Conservation (phyloP, 2,329 filamentous ascomycete genomes). For the Neonectria sp. region DNA sequence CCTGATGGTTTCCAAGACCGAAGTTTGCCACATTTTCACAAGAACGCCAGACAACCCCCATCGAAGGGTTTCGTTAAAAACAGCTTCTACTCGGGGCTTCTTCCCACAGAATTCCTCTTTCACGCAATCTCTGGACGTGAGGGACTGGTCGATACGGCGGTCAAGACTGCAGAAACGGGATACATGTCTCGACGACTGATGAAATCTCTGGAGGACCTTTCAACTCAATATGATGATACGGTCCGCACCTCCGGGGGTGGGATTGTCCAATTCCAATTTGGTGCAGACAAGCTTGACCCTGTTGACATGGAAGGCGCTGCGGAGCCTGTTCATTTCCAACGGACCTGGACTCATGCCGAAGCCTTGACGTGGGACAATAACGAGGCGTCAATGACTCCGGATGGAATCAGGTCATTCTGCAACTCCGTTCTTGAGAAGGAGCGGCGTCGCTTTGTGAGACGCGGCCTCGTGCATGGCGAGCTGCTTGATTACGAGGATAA, state of each 20-base stretch:
- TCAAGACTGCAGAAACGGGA: slow-evolving; percentile 98
- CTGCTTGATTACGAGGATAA: slow-evolving; percentile 78
- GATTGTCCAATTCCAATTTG: slow-evolving; percentile 97
- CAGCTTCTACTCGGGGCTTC: slow-evolving; percentile 94
- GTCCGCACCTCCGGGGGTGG: slow-evolving; percentile 91
- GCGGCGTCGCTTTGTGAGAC: slow-evolving; percentile 74
- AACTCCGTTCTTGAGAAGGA: slow-evolving; percentile 77
- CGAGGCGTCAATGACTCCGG: slow-evolving; percentile 80
- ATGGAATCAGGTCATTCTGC: slow-evolving; percentile 80
- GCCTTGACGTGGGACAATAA: slow-evolving; percentile 83
- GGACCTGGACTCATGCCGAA: slow-evolving; percentile 89
- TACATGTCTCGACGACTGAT: slow-evolving; percentile 99
- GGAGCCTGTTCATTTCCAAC: slow-evolving; percentile 91
- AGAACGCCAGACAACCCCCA: slow-evolving; percentile 91
- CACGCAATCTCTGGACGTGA: slow-evolving; percentile 99
- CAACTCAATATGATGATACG: slow-evolving; percentile 93
- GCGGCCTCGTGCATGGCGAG: slow-evolving; percentile 73
- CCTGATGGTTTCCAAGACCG: slow-evolving; percentile 97
- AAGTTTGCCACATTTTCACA: slow-evolving; percentile 94
- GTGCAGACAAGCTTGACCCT: slow-evolving; percentile 94
- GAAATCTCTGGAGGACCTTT: slow-evolving; percentile 97
- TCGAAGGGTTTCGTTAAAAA: slow-evolving; percentile 98
- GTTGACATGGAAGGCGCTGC: slow-evolving; percentile 98
- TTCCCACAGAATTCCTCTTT: slow-evolving; percentile 95
- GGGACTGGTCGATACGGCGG: slow-evolving; percentile 97